Base-by-base conservation (phyloP, 2,329 filamentous ascomycete genomes). In the Fusarium sambucinum region DNA sequence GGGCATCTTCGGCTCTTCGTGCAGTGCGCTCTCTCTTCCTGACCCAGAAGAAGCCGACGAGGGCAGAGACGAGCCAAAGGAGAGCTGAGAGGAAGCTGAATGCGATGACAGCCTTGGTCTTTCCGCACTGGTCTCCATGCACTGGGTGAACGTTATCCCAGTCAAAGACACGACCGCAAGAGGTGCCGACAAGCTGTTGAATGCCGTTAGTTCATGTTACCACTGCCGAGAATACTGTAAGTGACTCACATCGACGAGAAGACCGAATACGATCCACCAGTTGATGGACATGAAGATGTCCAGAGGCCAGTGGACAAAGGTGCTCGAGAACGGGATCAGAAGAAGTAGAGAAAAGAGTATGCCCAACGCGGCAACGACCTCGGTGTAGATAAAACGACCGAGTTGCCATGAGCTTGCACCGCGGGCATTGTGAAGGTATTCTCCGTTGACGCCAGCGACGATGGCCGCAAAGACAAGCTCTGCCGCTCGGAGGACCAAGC, bases 301-400 rank as follows among this genome's bases (percentile, higher is more conserved):
- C 71, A 89, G 81, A 1, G 89, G 90, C 85, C 90, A 94, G 78
- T 90, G 85, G 64, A 89, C 84, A 78, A 94, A 92, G 46, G 83
- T 85, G 51, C 82, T 81, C 3, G 87, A 86, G 74, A 92, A 92
- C 3, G 92, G 92, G 40, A 94, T 83, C 29, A 94, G 83, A 87
- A 91, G 92, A 66, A 94, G 77, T 27, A 94, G 79, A 7, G 87
- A 83, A n/a, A 92, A 81, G 40, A 94, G 77, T 55, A 94, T 87
- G 14, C 89, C 87, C 19, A 94, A 74, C 21, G 84, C 89, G 4
- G 92, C 89, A 38, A 94, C 84, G 19, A 92, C 87, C 74, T 91
- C 87, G 45, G 90, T 87, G 82, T 93, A 94, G 79, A 94, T 92
- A 81, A 90, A 89, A 58, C 91, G 89, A 35, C 85, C 88, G 12